Conservation (phyloP, 192 early-diverging fungal genomes). For the Coemansia pectinata region DNA sequence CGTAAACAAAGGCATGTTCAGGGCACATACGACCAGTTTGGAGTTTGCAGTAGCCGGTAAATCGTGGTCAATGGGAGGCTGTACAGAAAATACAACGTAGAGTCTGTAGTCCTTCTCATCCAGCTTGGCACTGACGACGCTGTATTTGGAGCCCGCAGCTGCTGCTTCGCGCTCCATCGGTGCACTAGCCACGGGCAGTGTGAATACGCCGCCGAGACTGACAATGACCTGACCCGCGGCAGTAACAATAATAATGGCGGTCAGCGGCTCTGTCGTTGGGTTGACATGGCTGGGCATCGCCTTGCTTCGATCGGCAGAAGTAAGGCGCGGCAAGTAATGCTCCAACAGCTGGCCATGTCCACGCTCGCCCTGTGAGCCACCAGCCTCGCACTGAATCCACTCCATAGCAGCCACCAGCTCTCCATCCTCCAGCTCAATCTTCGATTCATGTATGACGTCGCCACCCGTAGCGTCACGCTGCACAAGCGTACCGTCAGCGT, state of each 20-base stretch:
- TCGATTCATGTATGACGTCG: conserved; percentile 37
- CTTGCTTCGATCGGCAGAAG: conserved; percentile 32
- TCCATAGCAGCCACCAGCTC: conserved; percentile 26
- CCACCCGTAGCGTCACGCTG: conserved; percentile 40
- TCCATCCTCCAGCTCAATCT: conserved; percentile 5
- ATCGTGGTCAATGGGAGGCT: not conserved
- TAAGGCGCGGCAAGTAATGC: conserved; percentile 20
- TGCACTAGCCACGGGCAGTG: conserved; percentile 21
- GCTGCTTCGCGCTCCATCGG: not conserved
- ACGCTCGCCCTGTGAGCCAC: not conserved
- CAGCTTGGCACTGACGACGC: conserved; percentile 12
- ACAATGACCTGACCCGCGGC: conserved; percentile 26
- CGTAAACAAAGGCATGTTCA: conserved; percentile 27
- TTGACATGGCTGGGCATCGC: conserved; percentile 20
- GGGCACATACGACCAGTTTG: not conserved
- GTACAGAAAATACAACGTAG: conserved; percentile 4
- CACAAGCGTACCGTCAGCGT: conserved; percentile 35
- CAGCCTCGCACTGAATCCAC: conserved; percentile 22
- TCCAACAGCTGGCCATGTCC: conserved; percentile 12
- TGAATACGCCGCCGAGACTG: conserved; percentile 38
- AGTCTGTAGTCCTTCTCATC: not conserved
- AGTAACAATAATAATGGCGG: conserved; percentile 25
- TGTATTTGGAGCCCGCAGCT: not conserved
- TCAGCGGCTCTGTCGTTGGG: conserved; percentile 14
- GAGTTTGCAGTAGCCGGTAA: not conserved